A percentile compares a stretch with the other conserved stretches of the same genome.
These are phyloP conservation scores for Ceratocystiopsis brevicomis DNA, from an alignment of 2,329 filamentous ascomycete species.

Conservation along the genomic window DNA sequence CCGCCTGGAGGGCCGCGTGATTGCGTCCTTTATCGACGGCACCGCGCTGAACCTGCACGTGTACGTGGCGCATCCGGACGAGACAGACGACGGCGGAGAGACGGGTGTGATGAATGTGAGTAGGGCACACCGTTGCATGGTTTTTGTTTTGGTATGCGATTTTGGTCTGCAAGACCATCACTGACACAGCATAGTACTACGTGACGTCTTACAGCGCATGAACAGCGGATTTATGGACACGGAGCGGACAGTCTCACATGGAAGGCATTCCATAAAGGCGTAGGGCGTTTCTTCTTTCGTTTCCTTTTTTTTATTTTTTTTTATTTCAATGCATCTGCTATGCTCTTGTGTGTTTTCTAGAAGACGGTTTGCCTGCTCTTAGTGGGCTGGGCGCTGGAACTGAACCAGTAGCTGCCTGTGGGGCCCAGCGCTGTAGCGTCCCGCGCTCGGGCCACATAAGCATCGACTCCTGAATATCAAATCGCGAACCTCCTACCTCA, in stretches of 20 bases:
- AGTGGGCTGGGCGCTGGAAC: too few species aligned
- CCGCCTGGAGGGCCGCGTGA: constrained; percentile 70
- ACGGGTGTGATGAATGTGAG: constrained; percentile 61
- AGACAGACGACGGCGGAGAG: constrained; percentile 31
- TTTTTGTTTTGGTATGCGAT: too few species aligned
- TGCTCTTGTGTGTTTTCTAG: too few species aligned
- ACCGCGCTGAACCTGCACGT: constrained; percentile 71
- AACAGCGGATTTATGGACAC: constrained; percentile 1
- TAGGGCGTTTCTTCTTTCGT: background rate
- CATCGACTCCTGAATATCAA: too few species aligned
- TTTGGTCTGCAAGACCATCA: too few species aligned
- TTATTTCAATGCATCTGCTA: too few species aligned
- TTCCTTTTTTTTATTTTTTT: background rate
- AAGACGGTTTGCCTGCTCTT: too few species aligned
- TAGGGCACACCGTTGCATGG: constrained; percentile 3
- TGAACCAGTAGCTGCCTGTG: too few species aligned
- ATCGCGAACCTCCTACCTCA: too few species aligned
- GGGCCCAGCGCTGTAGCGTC: constrained; percentile 12
- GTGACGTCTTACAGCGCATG: constrained; percentile 20
- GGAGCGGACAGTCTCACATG: background rate
- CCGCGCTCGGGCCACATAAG: too few species aligned
- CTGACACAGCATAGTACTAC: constrained; percentile 15
- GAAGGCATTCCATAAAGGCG: background rate
- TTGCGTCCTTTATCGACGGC: constrained; percentile 74
- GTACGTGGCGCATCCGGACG: constrained; percentile 55